Evolutionary conservation across 1,139 yeast species (phyloP).

Genomic region (Pneumocystis canis): DNA sequence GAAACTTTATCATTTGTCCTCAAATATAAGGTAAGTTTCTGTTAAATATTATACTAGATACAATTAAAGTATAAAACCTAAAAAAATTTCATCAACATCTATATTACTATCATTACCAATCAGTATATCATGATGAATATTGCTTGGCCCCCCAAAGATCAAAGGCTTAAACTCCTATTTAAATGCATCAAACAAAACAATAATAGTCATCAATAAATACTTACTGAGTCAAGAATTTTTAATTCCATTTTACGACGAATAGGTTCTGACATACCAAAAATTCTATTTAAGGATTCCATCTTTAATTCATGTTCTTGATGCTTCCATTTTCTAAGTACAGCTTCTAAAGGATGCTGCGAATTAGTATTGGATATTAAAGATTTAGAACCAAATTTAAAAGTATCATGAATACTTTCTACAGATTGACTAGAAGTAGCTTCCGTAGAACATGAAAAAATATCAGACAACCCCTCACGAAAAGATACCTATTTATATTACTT

Average conservation of each 20-base stretch:
- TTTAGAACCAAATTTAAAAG: constrained; percentile 7
- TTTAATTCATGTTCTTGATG: constrained; percentile 53
- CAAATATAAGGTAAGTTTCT: constrained; percentile 16
- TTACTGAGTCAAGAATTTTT: constrained; percentile 19
- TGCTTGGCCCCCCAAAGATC: constrained; percentile 8
- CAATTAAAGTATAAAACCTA: constrained; percentile 27
- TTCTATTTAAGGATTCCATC: constrained; percentile 63
- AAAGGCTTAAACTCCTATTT: constrained; percentile 8
- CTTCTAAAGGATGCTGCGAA: constrained; percentile 58
- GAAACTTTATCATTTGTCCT: constrained; percentile 18
- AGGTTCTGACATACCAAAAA: constrained; percentile 90
- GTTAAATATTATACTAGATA: too few relatives aligned
- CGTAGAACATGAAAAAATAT: neutral
- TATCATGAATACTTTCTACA: constrained; percentile 9
- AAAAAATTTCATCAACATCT: constrained; percentile 91
- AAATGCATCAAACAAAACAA: neutral
- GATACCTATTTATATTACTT: neutral
- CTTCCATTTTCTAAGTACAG: constrained; percentile 67
- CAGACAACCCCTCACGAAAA: neutral
- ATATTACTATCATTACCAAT: constrained; percentile 57
- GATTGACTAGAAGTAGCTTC: neutral
- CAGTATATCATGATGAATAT: constrained; percentile 66
- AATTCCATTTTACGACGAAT: constrained; percentile 80
- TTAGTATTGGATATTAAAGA: constrained; percentile 5
- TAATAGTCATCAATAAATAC: neutral